Evolutionary conservation across 257 asterid species (phyloP).

Genomic region (Avicennia marina): DNA sequence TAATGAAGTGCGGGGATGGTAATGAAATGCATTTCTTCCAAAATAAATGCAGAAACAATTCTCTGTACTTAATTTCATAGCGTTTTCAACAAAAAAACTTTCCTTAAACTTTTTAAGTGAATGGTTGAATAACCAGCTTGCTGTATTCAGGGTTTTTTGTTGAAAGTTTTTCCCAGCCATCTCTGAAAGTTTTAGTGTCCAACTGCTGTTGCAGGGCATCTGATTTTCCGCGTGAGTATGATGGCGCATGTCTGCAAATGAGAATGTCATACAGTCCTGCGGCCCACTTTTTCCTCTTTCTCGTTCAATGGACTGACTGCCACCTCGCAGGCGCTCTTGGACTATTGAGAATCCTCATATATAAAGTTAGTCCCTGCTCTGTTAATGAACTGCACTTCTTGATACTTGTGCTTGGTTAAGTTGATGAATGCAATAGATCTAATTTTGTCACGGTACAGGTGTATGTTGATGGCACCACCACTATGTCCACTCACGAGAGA

Average conservation of each 20-base stretch:
- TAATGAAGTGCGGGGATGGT: too few species aligned
- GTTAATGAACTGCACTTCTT: background rate
- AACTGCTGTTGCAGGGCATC: conserved; percentile 60
- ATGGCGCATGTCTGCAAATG: conserved; percentile 95
- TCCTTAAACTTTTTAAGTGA: background rate
- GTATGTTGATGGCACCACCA: conserved; percentile 91
- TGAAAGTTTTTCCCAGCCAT: background rate
- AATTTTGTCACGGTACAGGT: conserved; percentile 45
- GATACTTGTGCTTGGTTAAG: background rate
- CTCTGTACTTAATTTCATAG: too few species aligned
- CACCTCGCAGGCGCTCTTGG: conserved; percentile 97
- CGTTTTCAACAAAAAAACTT: background rate
- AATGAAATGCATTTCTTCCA: too few species aligned
- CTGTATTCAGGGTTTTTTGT: background rate
- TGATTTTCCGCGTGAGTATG: conserved; percentile 76
- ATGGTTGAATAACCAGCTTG: background rate
- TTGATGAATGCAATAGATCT: conserved; percentile 4
- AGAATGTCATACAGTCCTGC: conserved; percentile 95
- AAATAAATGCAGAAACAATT: too few species aligned
- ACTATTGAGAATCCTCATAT: conserved; percentile 74
- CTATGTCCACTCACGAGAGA: conserved; percentile 90
- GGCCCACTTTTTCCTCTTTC: conserved; percentile 81
- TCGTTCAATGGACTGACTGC: conserved; percentile 95
- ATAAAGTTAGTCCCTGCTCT: conserved; percentile 47
- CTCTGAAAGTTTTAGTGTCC: background rate